These are phyloP conservation scores for Bremia lactucae DNA, from an alignment of 352 stramenopile genomes.

Conservation along the genomic window DNA sequence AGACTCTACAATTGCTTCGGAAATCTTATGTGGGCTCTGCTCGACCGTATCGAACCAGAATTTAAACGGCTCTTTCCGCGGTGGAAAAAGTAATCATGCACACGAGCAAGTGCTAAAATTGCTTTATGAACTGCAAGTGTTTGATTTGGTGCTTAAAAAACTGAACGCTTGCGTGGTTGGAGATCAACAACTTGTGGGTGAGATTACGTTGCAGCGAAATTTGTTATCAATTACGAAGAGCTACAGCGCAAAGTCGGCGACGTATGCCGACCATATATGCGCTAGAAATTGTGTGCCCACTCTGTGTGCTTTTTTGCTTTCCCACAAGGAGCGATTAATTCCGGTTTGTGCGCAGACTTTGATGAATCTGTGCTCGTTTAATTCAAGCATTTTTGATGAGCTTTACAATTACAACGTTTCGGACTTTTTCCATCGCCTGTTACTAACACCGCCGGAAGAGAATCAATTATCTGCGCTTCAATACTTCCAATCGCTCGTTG, in stretches of 20 bases:
- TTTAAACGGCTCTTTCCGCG: conserved; percentile 6
- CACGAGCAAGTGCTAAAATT: conserved; percentile 41
- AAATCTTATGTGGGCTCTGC: conserved; percentile 62
- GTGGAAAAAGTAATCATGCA: conserved; percentile 9
- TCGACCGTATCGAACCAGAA: conserved; percentile 30
- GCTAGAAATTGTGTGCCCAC: conserved; percentile 36
- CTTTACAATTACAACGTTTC: conserved; percentile 52
- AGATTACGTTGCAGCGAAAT: conserved; percentile 74
- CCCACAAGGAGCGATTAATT: conserved; percentile 51
- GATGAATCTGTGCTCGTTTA: conserved; percentile 73
- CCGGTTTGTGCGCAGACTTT: conserved; percentile 55
- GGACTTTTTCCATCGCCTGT: conserved; percentile 64
- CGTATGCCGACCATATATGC: conserved; percentile 54
- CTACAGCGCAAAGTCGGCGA: conserved; percentile 47
- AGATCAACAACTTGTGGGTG: conserved; percentile 55
- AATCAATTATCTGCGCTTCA: conserved; percentile 59
- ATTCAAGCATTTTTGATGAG: conserved; percentile 51
- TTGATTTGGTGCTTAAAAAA: conserved; percentile 57
- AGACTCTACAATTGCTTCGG: conserved; percentile 54
- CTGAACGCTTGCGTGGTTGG: conserved; percentile 58
- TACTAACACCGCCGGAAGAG: conserved; percentile 68
- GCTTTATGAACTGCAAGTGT: conserved; percentile 49
- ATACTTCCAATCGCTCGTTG: conserved; percentile 54
- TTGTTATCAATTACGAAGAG: conserved; percentile 66
- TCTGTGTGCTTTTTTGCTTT: conserved; percentile 58